A percentile compares a stretch with the other conserved stretches of the same genome.
Conservation (phyloP, 73 alveolate species). For the Uronychia setigera region DNA sequence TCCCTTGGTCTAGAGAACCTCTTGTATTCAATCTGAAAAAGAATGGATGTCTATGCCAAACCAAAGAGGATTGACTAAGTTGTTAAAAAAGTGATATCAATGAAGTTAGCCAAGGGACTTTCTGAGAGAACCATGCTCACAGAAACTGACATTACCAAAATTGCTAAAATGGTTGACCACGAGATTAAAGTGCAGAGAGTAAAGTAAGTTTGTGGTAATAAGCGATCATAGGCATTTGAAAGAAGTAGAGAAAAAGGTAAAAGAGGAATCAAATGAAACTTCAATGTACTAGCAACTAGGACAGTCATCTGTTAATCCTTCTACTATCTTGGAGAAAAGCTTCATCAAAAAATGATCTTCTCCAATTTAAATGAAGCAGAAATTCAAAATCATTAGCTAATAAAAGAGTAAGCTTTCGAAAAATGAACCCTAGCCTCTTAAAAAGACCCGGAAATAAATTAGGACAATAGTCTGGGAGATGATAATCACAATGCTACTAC, state of each 20-base stretch:
- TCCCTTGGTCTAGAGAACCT: not conserved
- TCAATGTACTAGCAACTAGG: not conserved
- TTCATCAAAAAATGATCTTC: not conserved
- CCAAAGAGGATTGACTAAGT: not conserved
- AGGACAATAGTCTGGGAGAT: no score
- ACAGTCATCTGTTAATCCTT: no score
- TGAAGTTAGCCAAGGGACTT: not conserved
- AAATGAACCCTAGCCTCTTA: not conserved
- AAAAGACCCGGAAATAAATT: not conserved
- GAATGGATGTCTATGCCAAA: not conserved
- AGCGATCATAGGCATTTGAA: not conserved
- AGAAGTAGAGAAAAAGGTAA: not conserved
- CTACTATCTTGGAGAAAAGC: no score
- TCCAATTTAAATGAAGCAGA: not conserved
- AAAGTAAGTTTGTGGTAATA: not conserved
- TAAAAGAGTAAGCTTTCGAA: not conserved
- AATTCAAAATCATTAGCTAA: not conserved
- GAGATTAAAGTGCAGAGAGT: not conserved
- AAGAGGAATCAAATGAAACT: not conserved
- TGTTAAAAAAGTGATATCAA: not conserved
- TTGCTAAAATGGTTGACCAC: not conserved
- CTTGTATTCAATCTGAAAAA: not conserved
- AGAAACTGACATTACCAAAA: not conserved
- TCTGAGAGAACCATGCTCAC: not conserved
- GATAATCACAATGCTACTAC: no score